Conservation (phyloP, 805 yeast genomes). For the Wickerhamomyces sydowiorum region DNA sequence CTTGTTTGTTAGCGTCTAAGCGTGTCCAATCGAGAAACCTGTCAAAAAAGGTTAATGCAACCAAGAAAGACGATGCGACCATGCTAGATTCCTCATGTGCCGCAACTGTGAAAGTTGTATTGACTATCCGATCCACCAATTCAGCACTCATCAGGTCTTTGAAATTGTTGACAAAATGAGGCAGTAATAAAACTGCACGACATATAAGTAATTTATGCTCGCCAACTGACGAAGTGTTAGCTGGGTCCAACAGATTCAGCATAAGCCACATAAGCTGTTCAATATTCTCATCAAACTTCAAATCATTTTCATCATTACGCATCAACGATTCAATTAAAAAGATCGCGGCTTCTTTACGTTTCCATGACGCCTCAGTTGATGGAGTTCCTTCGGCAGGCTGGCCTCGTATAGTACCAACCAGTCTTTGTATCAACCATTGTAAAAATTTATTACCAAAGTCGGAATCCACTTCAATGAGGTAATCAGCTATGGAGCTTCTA, state of each 20-base stretch:
- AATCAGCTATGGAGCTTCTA: constrained; percentile 58
- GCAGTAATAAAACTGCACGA: background rate
- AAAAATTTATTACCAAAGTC: constrained; percentile 28
- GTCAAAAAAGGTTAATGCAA: constrained; percentile 48
- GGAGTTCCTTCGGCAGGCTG: too few relatives aligned
- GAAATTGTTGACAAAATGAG: background rate
- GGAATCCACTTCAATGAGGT: constrained; percentile 39
- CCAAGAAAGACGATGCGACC: constrained; percentile 30
- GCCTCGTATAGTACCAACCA: too few relatives aligned
- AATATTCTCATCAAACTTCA: constrained; percentile 21
- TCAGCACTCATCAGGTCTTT: background rate
- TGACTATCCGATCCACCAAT: background rate
- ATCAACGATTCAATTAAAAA: constrained; percentile 47
- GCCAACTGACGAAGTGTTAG: background rate
- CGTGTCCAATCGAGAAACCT: constrained; percentile 30
- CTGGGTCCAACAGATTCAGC: background rate
- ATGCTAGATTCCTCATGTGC: constrained; percentile 25
- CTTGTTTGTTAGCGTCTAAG: constrained; percentile 14
- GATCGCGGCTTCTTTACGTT: constrained; percentile 41
- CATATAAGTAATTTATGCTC: background rate
- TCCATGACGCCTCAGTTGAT: constrained; percentile 29
- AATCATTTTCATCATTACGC: constrained; percentile 35
- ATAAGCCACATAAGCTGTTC: background rate
- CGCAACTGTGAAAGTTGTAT: constrained; percentile 9
- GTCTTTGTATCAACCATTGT: too few relatives aligned